Base-by-base conservation (phyloP, 441 rosid species). In the California macrophylla region DNA sequence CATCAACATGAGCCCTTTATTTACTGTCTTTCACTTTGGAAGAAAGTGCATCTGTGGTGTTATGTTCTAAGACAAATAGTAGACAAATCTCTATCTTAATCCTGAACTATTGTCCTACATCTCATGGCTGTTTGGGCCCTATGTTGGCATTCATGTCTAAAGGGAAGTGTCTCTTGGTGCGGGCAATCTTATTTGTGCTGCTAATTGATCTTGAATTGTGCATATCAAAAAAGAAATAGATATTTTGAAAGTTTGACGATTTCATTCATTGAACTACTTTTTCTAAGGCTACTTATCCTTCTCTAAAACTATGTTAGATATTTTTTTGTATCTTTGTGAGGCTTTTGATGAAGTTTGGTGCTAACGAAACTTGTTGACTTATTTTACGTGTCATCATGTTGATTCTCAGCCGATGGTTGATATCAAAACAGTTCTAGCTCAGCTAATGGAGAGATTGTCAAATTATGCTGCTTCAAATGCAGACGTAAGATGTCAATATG, bases 381-480 rank as follows among this genome's bases (percentile, higher is more conserved):
- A 42, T 42, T 71, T 66, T 9, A 26, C n/a, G 15, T 60, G 34
- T 18, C 34, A 25, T 60, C 64, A 25, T 60, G 74, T 74, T 70
- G 12, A 71, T 78, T 75, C 73, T 68, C 83, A 87, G 92, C 89
- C 86, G 69, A 75, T 82, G 15, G 89, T 87, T 74, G 92, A 87
- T 72, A 75, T 84, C 75, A 87, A 87, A 72, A 81, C 81, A 67
- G 84, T 87, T 76, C 75, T 87, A 67, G 82, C 89, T 42, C 86
- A 76, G 74, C 77, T 87, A 69, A 87, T 85, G 92, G 92, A 85
- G 20, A 82, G 91, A 72, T 80, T 87, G 79, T 87, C 92, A 82
- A 85, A 79, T 71, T 84, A 87, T 76, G 92, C 89, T 58, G 84
- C 84, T 66, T 84, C 88, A 73, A 87, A 81, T 80, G 69, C 82